Percentiles rank a stretch among this genome's conserved stretches.
Conservation (phyloP, 2,329 filamentous ascomycete species). For the Colletotrichum sublineola region DNA sequence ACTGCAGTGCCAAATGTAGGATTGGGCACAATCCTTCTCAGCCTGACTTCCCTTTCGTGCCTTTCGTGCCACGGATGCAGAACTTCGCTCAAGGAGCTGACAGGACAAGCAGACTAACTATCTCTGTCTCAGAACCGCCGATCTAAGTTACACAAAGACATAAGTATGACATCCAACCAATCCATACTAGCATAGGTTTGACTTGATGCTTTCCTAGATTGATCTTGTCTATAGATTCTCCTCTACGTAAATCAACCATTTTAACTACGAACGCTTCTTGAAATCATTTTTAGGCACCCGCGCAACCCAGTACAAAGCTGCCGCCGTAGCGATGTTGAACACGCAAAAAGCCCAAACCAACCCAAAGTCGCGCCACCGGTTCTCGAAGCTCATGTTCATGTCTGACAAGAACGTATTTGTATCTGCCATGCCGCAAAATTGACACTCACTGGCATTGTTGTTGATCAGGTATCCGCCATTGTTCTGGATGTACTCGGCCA, state of each 20-base stretch:
- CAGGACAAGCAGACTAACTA: not conserved
- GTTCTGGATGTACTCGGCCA: slow-evolving; percentile 57
- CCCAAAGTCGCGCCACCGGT: slow-evolving; percentile 69
- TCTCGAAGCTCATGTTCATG: slow-evolving; percentile 59
- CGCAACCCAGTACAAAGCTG: slow-evolving; percentile 62
- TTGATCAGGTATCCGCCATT: slow-evolving; percentile 65
- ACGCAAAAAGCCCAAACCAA: slow-evolving; percentile 65
- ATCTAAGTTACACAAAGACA: not conserved
- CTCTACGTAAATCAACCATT: not conserved
- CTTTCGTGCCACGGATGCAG: not conserved
- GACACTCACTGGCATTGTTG: slow-evolving; percentile 57
- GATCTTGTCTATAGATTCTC: no score
- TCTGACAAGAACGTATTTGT: slow-evolving; percentile 55
- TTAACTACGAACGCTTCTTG: not conserved
- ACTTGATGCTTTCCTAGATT: not conserved
- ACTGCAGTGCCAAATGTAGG: not conserved
- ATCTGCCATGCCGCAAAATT: slow-evolving; percentile 56
- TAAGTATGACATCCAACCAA: not conserved
- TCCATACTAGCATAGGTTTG: no score
- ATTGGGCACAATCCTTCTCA: not conserved
- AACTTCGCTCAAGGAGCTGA: not conserved
- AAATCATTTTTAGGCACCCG: slow-evolving; percentile 49
- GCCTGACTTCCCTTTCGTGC: not conserved
- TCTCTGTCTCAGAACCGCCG: not conserved
- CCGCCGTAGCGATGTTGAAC: slow-evolving; percentile 63